Evolutionary conservation across 345 rosid genomes (phyloP).

Genomic region (Tarenaya hassleriana): DNA sequence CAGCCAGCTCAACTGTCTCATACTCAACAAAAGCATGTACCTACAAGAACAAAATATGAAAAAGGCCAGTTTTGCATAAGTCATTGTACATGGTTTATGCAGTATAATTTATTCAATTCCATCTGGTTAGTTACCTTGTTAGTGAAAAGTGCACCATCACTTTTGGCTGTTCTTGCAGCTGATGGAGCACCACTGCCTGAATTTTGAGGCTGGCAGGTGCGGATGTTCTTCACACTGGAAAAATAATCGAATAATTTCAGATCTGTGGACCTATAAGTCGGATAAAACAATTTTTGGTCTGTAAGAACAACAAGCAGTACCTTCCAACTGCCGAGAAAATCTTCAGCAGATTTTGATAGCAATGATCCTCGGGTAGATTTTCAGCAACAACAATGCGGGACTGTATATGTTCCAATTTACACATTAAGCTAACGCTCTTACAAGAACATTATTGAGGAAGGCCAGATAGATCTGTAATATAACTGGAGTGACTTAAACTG

Average conservation of each 20-base stretch:
- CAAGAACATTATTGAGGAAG: not conserved
- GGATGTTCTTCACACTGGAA: constrained; percentile 83
- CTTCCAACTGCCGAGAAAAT: constrained; percentile 93
- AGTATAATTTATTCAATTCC: too few species aligned
- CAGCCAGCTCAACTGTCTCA: constrained; percentile 84
- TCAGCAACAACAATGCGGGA: constrained; percentile 95
- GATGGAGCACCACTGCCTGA: constrained; percentile 54
- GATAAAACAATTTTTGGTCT: not conserved
- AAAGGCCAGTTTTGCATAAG: not conserved
- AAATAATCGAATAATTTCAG: constrained; percentile 16
- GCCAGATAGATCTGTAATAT: not conserved
- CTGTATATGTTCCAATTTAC: constrained; percentile 33
- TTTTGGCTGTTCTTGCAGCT: constrained; percentile 69
- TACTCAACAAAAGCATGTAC: constrained; percentile 98
- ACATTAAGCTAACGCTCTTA: not conserved
- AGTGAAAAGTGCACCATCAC: constrained; percentile 66
- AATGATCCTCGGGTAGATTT: constrained; percentile 97
- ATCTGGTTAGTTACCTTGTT: constrained; percentile 63
- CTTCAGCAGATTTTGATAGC: constrained; percentile 94
- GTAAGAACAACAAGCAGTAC: constrained; percentile 29
- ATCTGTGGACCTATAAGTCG: not conserved
- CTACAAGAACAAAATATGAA: constrained; percentile 35
- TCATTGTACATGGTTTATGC: too few species aligned
- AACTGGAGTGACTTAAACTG: not conserved
- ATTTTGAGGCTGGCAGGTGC: constrained; percentile 87